Percentiles rank a stretch among this genome's conserved stretches.
phyloP scores from a whole-genome alignment of 495 filamentous ascomycete species.

The Annulohypoxylon maeteangense region DNA sequence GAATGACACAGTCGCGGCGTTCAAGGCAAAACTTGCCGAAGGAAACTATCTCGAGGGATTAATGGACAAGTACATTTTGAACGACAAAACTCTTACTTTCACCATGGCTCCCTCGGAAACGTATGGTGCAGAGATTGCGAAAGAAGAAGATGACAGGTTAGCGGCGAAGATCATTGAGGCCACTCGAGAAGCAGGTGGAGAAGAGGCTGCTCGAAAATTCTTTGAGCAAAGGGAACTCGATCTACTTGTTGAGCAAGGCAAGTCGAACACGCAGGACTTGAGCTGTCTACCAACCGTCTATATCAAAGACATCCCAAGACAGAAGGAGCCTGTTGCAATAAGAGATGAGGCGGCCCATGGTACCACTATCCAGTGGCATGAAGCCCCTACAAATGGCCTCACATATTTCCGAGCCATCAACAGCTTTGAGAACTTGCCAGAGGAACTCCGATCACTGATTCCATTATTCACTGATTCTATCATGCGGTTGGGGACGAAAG shows the following conservation, averaged over 20 bases:
- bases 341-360: constrained; percentile 73
- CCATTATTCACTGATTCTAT: constrained; percentile 93
- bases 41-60: constrained; percentile 84
- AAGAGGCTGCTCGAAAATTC: constrained; percentile 72
- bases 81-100: constrained; percentile 86
- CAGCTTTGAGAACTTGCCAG: constrained; percentile 78
- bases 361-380: constrained; percentile 85
- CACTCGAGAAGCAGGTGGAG: constrained; percentile 72
- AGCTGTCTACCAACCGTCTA: constrained; percentile 88
- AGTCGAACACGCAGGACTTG: constrained; percentile 81
- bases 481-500: constrained; percentile 89
- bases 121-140: constrained; percentile 76
- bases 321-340: constrained; percentile 75
- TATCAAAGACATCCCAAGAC: constrained; percentile 85
- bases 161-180: constrained; percentile 74
- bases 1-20: constrained; percentile 85
- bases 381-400: constrained; percentile 91
- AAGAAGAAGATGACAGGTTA: constrained; percentile 80
- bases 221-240: constrained; percentile 81
- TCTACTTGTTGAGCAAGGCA: constrained; percentile 82
- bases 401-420: constrained; percentile 96
- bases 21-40: constrained; percentile 75
- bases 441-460: constrained; percentile 84
- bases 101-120: constrained; percentile 88
- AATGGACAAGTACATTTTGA: constrained; percentile 89